Percentiles rank a stretch among this genome's conserved stretches.
Evolutionary conservation across 352 stramenopile species (phyloP).

Genomic region (Phytophthora gonapodyides): DNA sequence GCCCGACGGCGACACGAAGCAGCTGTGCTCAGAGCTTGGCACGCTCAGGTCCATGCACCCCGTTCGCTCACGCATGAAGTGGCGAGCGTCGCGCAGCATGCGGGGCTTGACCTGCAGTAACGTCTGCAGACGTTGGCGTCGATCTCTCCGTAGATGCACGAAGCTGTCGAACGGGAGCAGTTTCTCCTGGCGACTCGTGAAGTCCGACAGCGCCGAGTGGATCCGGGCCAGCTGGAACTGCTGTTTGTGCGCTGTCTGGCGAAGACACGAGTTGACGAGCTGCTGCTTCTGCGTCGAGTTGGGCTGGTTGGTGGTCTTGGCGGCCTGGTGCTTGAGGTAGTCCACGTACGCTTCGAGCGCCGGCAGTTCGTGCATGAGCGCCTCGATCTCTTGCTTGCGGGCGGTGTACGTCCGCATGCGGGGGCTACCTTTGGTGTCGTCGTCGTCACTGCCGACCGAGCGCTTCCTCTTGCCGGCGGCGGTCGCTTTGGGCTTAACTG

Average conservation of each 20-base stretch:
- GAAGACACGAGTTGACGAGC: slow-evolving; percentile 40
- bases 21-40: slow-evolving; percentile 27
- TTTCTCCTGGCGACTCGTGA: slow-evolving; percentile 35
- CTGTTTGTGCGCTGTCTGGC: slow-evolving; percentile 23
- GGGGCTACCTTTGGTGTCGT: slow-evolving; percentile 7
- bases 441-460: slow-evolving; percentile 17
- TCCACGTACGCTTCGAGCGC: slow-evolving; percentile 40
- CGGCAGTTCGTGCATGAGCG: slow-evolving; percentile 27
- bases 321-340: slow-evolving; percentile 41
- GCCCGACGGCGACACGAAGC: slow-evolving; percentile 32
- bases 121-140: slow-evolving; percentile 13
- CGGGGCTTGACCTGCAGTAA: slow-evolving; percentile 15
- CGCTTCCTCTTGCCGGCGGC: slow-evolving; percentile 17
- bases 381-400: slow-evolving; percentile 40
- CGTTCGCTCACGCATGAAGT: slow-evolving; percentile 36
- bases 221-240: slow-evolving; percentile 25
- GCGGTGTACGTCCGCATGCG: slow-evolving; percentile 38
- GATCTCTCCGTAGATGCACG: slow-evolving; percentile 26
- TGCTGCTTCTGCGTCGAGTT: slow-evolving; percentile 39
- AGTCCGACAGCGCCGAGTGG: slow-evolving; percentile 34
- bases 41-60: slow-evolving; percentile 26
- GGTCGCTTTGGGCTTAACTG: neutral
- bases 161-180: slow-evolving; percentile 36
- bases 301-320: slow-evolving; percentile 28
- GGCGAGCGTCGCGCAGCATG: slow-evolving; percentile 32